phyloP scores from a whole-genome alignment of 768 basidiomycete species.

The Macrolepiota dolichaula region DNA sequence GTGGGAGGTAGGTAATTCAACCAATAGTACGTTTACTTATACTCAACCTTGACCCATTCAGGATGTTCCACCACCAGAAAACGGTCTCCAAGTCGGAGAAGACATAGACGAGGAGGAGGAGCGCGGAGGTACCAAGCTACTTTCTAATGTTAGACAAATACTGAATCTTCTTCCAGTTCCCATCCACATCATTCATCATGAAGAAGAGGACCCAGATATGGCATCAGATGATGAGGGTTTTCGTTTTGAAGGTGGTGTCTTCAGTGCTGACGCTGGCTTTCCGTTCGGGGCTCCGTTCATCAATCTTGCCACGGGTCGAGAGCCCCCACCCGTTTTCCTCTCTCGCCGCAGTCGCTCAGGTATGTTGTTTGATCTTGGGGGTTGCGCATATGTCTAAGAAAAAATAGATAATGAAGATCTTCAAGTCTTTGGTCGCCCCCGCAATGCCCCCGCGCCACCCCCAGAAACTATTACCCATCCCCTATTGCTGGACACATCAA shows the following conservation, averaged over 20 bases:
- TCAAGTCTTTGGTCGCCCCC: constrained; percentile 61
- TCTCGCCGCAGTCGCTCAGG: constrained; percentile 21
- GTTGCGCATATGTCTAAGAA: background rate
- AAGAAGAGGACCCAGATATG: constrained; percentile 60
- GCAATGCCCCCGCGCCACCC: constrained; percentile 47
- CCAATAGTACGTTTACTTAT: background rate
- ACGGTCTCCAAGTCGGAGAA: constrained; percentile 40
- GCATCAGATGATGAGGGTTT: constrained; percentile 68
- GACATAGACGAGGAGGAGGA: constrained; percentile 62
- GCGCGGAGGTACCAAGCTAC: constrained; percentile 41
- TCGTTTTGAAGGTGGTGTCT: constrained; percentile 31
- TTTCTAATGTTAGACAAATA: constrained; percentile 7
- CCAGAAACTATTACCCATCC: constrained; percentile 80
- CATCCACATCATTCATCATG: constrained; percentile 60
- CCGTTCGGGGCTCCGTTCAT: constrained; percentile 53
- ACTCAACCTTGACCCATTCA: constrained; percentile 17
- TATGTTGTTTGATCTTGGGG: constrained; percentile 23
- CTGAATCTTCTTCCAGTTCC: constrained; percentile 21
- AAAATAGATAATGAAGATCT: constrained; percentile 47
- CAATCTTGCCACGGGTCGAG: constrained; percentile 36
- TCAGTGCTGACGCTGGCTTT: constrained; percentile 48
- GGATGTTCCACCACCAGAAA: constrained; percentile 52
- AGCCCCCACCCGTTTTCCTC: constrained; percentile 24
- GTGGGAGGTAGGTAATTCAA: constrained; percentile 29
- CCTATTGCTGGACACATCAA: constrained; percentile 65